Base-by-base conservation (phyloP, 1,139 yeast species). In the Zygosaccharomyces sapae region DNA sequence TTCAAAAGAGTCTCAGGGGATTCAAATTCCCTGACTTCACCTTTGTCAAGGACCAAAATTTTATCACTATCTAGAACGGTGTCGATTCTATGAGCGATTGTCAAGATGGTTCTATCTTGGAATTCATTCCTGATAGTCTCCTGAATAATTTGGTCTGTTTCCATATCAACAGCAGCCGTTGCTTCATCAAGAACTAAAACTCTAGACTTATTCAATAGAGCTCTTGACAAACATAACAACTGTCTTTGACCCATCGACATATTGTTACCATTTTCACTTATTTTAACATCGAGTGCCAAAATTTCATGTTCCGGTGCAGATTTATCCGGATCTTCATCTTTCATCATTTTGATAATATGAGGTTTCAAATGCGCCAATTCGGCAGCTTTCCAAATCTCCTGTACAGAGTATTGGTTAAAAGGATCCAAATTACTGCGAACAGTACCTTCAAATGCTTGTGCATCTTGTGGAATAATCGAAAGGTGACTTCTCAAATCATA, bases 61-160 rank as follows among this genome's bases (percentile, higher is more conserved):
- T 76, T 74, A 58, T 87, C 95, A 58, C 85, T 81, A 57, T 85
- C 92, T 74, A 86, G 70, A 42, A 87, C 86, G 0, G 96, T 87
- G 56, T 87, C 88, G 47, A 87, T 73, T 49, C 96, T 73, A 59
- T 86, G 95, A 0, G 95, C 95, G 57, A 86, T 85, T 0, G 94
- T 85, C 42, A 86, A 67, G 49, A 86, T 84, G 0, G 95, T 86
- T 58, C 83, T 75, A 52, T 81, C 74, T 42, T 68, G 70, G 62
- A 86, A 85, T 58, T 80, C 81, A 1, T 67, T 61, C 48, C 90
- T 72, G 37, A 86, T 85, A 0, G 94, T 84, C 52, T 80, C 79
- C 66, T 86, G 95, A 45, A 86, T 79, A 46, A 84, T 75, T 54
- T 75, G 76, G 58, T 86, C 95, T 0, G 95, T 86, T 60, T 83